Evolutionary conservation across 2,329 filamentous ascomycete genomes (phyloP).

Genomic region (Apiospora malaysiana): DNA sequence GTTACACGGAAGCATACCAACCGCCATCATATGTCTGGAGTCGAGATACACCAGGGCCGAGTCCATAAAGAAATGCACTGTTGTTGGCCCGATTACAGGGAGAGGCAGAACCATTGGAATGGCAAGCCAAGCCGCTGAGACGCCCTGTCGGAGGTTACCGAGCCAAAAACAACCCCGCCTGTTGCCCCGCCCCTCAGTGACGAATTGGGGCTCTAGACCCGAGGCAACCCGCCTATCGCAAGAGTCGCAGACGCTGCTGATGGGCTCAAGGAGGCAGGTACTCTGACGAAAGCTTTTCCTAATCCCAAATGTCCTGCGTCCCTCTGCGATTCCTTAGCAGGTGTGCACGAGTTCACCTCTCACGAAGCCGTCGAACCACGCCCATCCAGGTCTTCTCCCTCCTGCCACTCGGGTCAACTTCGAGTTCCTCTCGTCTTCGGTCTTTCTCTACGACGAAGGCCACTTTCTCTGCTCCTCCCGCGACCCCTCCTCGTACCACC

Average conservation of each 20-base stretch:
- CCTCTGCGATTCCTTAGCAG: constrained; percentile 14
- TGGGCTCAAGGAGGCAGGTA: constrained; percentile 13
- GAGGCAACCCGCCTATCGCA: constrained; percentile 10
- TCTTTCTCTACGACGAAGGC: neutral
- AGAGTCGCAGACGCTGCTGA: neutral
- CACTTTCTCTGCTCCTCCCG: neutral
- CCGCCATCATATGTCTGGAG: too few species aligned
- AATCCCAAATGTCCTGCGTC: neutral
- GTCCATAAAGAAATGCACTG: neutral
- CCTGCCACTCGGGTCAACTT: neutral
- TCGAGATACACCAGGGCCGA: too few species aligned
- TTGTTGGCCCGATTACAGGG: neutral
- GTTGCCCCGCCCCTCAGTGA: neutral
- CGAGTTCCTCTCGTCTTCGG: neutral
- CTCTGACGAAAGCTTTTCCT: neutral
- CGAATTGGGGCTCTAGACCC: neutral
- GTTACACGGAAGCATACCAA: too few species aligned
- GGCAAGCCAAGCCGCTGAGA: neutral
- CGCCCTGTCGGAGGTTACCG: neutral
- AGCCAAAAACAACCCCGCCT: neutral
- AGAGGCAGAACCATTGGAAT: too few species aligned
- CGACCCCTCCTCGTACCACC: neutral
- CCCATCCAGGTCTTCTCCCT: neutral
- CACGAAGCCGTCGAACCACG: neutral
- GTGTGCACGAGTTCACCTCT: constrained; percentile 3